A percentile compares a stretch with the other conserved stretches of the same genome.
phyloP scores from a whole-genome alignment of 805 yeast species.

The Suhomyces prunicola region DNA sequence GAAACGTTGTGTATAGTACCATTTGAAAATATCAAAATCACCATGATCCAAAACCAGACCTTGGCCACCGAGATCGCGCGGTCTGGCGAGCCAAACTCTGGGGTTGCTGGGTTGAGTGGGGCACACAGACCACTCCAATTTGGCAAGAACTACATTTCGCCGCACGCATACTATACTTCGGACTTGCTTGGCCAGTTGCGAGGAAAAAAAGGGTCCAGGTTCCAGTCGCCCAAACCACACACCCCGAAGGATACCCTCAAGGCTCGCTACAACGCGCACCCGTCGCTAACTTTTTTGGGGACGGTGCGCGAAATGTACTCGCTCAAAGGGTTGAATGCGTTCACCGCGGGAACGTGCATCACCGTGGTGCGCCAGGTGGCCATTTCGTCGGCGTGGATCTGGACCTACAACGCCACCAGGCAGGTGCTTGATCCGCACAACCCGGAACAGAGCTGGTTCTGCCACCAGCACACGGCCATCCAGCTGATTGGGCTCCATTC shows the following conservation, averaged over 20 bases:
- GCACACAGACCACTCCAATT: conserved; percentile 20
- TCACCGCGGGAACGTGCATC: conserved; percentile 78
- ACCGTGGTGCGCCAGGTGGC: conserved; percentile 77
- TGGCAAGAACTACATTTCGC: conserved; percentile 36
- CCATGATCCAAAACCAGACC: conserved; percentile 68
- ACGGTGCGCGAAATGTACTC: conserved; percentile 64
- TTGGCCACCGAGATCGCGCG: conserved; percentile 26
- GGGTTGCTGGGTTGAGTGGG: conserved; percentile 6
- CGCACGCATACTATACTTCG: conserved; percentile 39
- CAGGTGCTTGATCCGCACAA: conserved; percentile 61
- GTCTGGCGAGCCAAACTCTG: conserved; percentile 26
- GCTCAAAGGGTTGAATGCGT: conserved; percentile 73
- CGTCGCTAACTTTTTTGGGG: conserved; percentile 51
- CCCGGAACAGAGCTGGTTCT: conserved; percentile 40
- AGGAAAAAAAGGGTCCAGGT: conserved; percentile 20
- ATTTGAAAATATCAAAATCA: conserved; percentile 79
- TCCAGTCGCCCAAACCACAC: conserved; percentile 17
- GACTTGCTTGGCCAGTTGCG: conserved; percentile 30
- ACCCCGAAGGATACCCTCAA: conserved; percentile 19
- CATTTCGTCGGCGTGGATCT: conserved; percentile 78
- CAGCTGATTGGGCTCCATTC: conserved; percentile 51
- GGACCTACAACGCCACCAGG: conserved; percentile 73
- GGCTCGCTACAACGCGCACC: conserved; percentile 44
- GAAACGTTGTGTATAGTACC: conserved; percentile 87
- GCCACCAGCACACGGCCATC: conserved; percentile 38